Conservation (phyloP, 139 green algal genomes). For the Chlorella sp. region DNA sequence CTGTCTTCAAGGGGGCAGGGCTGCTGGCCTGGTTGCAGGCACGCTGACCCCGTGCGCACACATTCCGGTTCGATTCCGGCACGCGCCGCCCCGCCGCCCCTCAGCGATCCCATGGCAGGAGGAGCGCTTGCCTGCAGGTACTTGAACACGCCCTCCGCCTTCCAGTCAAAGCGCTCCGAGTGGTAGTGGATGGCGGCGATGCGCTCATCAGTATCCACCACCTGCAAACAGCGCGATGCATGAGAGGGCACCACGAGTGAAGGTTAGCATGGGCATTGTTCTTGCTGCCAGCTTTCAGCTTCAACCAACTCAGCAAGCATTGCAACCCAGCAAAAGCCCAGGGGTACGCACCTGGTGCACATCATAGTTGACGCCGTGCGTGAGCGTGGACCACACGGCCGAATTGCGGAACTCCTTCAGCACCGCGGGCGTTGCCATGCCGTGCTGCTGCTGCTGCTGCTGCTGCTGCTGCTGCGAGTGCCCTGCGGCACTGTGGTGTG, state of each 20-base stretch:
- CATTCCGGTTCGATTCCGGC: too few species aligned
- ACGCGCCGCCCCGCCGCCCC: too few species aligned
- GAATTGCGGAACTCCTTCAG: slow-evolving; percentile 12
- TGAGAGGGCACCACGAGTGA: too few species aligned
- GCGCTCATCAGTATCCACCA: slow-evolving; percentile 19
- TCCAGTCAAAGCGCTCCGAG: slow-evolving; percentile 23
- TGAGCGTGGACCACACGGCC: slow-evolving; percentile 4
- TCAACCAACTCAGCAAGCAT: too few species aligned
- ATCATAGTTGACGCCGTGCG: slow-evolving; percentile 13
- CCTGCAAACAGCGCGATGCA: neutral
- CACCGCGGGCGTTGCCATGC: neutral
- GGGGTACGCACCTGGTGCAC: slow-evolving; percentile 29
- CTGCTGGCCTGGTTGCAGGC: too few species aligned
- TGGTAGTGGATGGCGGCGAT: slow-evolving; percentile 28
- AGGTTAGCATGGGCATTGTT: too few species aligned
- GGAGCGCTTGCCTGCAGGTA: slow-evolving; percentile 45
- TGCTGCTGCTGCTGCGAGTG: too few species aligned
- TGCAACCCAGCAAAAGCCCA: too few species aligned
- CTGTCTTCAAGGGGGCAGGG: too few species aligned
- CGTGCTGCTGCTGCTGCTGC: too few species aligned
- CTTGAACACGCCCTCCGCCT: slow-evolving; percentile 58
- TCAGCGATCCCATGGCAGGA: too few species aligned
- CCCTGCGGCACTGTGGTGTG: neutral
- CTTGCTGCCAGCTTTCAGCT: neutral
- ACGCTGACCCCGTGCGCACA: too few species aligned